Base-by-base conservation (phyloP, 2,329 filamentous ascomycete species). In the Microcyclosporella mali region DNA sequence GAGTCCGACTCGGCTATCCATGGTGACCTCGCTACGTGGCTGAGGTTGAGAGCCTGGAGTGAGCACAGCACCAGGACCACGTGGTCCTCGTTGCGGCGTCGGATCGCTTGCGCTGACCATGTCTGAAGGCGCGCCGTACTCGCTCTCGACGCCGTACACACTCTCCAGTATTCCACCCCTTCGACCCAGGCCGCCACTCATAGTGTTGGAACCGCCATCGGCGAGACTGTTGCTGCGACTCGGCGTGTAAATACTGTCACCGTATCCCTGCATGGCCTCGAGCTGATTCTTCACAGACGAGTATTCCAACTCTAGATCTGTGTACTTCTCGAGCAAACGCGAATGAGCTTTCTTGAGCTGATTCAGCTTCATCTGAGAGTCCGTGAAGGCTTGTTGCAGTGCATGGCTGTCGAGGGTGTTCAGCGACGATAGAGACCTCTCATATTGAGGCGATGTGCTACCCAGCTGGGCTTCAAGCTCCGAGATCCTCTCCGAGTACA, bases 311-410 rank as follows among this genome's bases (percentile, higher is more conserved):
- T 62, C 58, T 1, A 78, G 62, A 27, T 74, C 71, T 1, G 70
- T 73, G 50, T 73, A 72, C 35, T 70, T 67, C 33, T 71, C 66
- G 7, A 75, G 60, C 4, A 79, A 60, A 21, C 69, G 66, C 18
- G 69, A 69, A 51, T 79, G 70, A 3, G 72, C 68, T 52, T 73
- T 75, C 51, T 75, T 72, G 28, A 77, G 56, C 31, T 72, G 68
- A 2, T 65, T 58, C 21, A 77, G 61, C 39, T 72, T 73, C 2
- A 68, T 62, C 33, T 71, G 68, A 39, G 63, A 68, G 27, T 70
- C 68, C 33, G 69, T 66, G 14, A 75, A 60, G 11, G 70, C 70
- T 9, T 47, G 50, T 15, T 47, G 45, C 6, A 38, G 25, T 2
- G 36, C 36, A 35, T 39, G 25, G 25, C 17, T 44, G 25, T 44